These are phyloP conservation scores for Oryza glumipatula DNA, from an alignment of 176 grass and related monocot genomes.

Conservation along the genomic window DNA sequence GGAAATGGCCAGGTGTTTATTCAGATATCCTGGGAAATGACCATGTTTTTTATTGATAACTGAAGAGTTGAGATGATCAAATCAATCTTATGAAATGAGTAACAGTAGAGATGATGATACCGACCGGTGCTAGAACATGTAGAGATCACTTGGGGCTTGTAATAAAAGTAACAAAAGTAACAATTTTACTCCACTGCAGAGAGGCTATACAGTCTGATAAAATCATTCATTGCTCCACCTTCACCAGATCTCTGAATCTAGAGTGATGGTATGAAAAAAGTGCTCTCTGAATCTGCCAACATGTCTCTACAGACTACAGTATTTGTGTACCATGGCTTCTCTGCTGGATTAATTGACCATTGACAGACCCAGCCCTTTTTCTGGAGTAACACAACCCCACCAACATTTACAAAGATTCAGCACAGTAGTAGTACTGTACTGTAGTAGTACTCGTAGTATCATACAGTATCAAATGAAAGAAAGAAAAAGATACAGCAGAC, in stretches of 20 bases:
- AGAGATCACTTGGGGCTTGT: background rate
- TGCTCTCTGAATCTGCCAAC: background rate
- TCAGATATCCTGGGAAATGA: background rate
- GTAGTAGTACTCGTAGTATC: background rate
- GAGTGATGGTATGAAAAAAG: background rate
- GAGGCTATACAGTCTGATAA: background rate
- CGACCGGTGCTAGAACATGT: background rate
- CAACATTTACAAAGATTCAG: background rate
- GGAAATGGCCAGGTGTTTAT: background rate
- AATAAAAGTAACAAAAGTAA: background rate
- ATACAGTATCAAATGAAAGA: background rate
- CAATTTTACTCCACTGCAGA: too few species aligned
- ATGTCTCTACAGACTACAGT: conserved; percentile 7
- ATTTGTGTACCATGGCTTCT: conserved; percentile 3
- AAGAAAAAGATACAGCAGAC: background rate
- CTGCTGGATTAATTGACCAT: background rate
- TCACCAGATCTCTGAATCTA: background rate
- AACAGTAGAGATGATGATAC: background rate
- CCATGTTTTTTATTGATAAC: background rate
- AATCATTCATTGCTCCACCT: conserved; percentile 2
- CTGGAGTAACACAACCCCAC: background rate
- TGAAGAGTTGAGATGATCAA: background rate
- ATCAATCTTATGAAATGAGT: background rate
- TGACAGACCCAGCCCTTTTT: background rate
- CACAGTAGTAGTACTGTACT: background rate